Base-by-base conservation (phyloP, 257 asterid species). In the Sherardia arvensis region DNA sequence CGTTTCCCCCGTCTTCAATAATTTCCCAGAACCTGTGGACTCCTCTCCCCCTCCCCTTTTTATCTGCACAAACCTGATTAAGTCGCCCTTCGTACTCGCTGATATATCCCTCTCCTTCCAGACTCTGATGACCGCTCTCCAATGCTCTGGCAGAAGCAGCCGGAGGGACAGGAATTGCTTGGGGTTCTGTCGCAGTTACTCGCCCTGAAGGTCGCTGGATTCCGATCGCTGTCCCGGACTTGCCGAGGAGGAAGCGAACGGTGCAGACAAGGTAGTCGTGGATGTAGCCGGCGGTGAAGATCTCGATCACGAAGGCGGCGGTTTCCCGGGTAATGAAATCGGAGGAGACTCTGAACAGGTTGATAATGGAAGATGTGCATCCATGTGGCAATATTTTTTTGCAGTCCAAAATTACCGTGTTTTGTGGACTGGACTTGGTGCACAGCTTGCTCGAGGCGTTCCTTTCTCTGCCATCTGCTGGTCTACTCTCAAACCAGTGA, bases 401-500 rank as follows among this genome's bases (percentile, higher is more conserved):
- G 74, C 84, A 85, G 84, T 79, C 47, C 90, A 78, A 58, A 76
- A 69, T 71, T 90, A 85, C 69, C 94, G 95, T 20, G 23, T 72
- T 56, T 73, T 87, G 62, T 87, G 97, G 97, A 83, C 90, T 59
- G 95, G 97, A 61, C 86, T 90, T n/a, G 92, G 97, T 59, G 91
- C 87, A 59, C 97, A 90, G 72, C 92, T 90, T 66, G 90, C 87
- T 15, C 97, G 95, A 9, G 97, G 87, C 74, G 97, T 90, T 62
- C 97, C 97, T 28, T 87, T 87, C 78, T 87, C 97, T 71, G 97
- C 97, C 25, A 80, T 90, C 65, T 87, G 97, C 74, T 90, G 97
- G 97, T 75, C 95, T 62, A 68, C 90, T 65, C 88, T 90, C 55
- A 95, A 90, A 78, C 95, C 94, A 54, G 97, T 87, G 75, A 74